Evolutionary conservation across 495 filamentous ascomycete genomes (phyloP).

Genomic region (Daldinia loculata): DNA sequence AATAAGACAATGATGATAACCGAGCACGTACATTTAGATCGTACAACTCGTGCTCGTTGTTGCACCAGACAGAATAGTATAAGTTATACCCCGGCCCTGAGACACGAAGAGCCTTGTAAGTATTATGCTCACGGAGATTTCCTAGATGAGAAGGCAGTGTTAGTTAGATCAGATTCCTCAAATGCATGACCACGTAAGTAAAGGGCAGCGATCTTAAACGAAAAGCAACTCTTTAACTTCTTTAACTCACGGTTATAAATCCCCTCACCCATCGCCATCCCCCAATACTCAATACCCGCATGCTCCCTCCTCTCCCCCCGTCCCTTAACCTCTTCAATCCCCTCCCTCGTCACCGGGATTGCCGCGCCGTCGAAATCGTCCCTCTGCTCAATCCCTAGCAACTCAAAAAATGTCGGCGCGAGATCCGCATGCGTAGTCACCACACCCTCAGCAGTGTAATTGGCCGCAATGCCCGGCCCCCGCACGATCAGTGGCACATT

Average conservation of each 20-base stretch:
- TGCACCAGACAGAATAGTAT: conserved; percentile 71
- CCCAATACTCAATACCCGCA: conserved; percentile 70
- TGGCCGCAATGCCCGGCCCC: conserved; percentile 61
- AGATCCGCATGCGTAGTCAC: conserved; percentile 73
- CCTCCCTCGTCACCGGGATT: conserved; percentile 52
- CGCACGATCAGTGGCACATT: conserved; percentile 69
- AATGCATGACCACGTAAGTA: conserved; percentile 4
- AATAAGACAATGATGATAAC: neutral
- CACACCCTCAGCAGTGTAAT: conserved; percentile 50
- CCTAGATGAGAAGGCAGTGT: conserved; percentile 20
- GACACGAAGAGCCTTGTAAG: conserved; percentile 66
- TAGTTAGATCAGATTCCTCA: conserved; percentile 5
- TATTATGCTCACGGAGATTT: conserved; percentile 51
- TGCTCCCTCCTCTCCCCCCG: conserved; percentile 56
- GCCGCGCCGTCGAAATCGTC: conserved; percentile 65
- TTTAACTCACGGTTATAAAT: conserved; percentile 35
- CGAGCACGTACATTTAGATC: conserved; percentile 57
- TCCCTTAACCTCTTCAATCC: conserved; percentile 30
- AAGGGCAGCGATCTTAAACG: neutral
- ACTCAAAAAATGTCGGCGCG: conserved; percentile 66
- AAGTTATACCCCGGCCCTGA: conserved; percentile 61
- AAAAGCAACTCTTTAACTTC: neutral
- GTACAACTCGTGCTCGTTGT: conserved; percentile 67
- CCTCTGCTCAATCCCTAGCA: conserved; percentile 56
- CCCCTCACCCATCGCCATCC: conserved; percentile 58